Conservation (phyloP, 2,329 filamentous ascomycete genomes). For the Talaromyces atroroseus region DNA sequence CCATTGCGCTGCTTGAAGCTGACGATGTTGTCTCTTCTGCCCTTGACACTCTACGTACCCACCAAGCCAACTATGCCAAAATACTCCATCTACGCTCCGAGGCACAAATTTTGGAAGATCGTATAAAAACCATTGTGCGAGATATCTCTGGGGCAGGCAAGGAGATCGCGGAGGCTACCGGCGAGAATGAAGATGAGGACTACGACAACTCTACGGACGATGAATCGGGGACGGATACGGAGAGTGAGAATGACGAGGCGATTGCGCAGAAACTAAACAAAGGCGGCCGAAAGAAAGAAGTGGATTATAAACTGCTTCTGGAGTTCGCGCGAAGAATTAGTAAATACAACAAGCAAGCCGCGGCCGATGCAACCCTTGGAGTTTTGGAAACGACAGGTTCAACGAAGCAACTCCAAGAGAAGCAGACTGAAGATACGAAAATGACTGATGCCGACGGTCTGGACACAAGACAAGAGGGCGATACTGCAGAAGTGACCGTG, state of each 20-base stretch:
- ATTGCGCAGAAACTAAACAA: constrained; percentile 19
- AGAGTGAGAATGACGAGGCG: constrained; percentile 21
- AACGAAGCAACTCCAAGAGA: constrained; percentile 17
- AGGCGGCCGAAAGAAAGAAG: constrained; percentile 28
- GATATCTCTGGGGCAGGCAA: constrained; percentile 36
- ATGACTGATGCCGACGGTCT: constrained; percentile 30
- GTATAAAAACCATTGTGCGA: constrained; percentile 38
- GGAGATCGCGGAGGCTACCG: constrained; percentile 32
- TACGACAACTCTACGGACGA: constrained; percentile 30
- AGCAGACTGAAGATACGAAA: constrained; percentile 24
- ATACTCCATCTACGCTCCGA: constrained; percentile 39
- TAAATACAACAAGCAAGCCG: constrained; percentile 43
- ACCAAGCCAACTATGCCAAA: constrained; percentile 41
- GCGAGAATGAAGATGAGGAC: constrained; percentile 21
- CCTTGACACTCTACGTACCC: constrained; percentile 37
- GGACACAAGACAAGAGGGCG: constrained; percentile 12
- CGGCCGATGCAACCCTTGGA: constrained; percentile 35
- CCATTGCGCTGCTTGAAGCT: constrained; percentile 35
- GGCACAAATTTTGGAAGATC: constrained; percentile 34
- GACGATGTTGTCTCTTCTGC: constrained; percentile 39
- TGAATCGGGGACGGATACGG: constrained; percentile 27
- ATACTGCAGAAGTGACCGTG: constrained; percentile 24
- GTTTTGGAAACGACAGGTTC: constrained; percentile 14
- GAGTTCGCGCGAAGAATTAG: constrained; percentile 44
- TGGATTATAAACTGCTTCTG: constrained; percentile 41